A percentile compares a stretch with the other conserved stretches of the same genome.
Evolutionary conservation across 2,329 filamentous ascomycete genomes (phyloP).

Genomic region (Aureobasidium sp.): DNA sequence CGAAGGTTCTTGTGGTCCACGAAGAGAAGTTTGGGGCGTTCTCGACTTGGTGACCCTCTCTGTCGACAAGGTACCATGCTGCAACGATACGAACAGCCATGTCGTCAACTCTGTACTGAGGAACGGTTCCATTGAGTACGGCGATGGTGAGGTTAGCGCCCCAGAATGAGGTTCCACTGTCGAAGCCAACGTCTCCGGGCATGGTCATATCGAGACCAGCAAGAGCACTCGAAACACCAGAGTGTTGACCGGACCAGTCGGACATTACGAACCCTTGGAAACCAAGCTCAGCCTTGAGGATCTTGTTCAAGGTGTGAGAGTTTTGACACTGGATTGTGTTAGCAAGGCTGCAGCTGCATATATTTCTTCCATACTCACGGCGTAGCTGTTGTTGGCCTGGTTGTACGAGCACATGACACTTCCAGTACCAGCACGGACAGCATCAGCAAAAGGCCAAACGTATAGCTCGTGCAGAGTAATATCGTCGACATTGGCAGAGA

Average conservation of each 20-base stretch:
- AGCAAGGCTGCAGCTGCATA: background rate
- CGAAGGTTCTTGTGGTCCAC: constrained; percentile 73
- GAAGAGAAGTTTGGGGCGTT: constrained; percentile 72
- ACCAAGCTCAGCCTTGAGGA: constrained; percentile 72
- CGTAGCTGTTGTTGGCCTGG: constrained; percentile 71
- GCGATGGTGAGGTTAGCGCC: constrained; percentile 82
- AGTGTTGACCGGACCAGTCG: constrained; percentile 58
- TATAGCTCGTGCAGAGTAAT: constrained; percentile 58
- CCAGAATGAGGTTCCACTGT: constrained; percentile 68
- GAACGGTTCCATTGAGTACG: constrained; percentile 81
- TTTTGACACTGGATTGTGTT: constrained; percentile 57
- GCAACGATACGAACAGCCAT: constrained; percentile 79
- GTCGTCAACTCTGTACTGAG: constrained; percentile 79
- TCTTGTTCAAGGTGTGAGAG: constrained; percentile 64
- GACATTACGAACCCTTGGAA: constrained; percentile 70
- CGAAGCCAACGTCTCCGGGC: constrained; percentile 76
- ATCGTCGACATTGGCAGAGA: constrained; percentile 57
- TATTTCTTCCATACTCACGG: constrained; percentile 22
- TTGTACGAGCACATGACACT: constrained; percentile 60
- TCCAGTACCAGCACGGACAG: constrained; percentile 44
- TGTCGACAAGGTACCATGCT: constrained; percentile 58
- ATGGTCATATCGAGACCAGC: constrained; percentile 83
- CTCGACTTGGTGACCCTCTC: constrained; percentile 43
- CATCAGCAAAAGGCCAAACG: constrained; percentile 52
- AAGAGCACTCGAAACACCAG: constrained; percentile 57